Base-by-base conservation (phyloP, 73 alveolate species). In the Durusdinium trenchii region DNA sequence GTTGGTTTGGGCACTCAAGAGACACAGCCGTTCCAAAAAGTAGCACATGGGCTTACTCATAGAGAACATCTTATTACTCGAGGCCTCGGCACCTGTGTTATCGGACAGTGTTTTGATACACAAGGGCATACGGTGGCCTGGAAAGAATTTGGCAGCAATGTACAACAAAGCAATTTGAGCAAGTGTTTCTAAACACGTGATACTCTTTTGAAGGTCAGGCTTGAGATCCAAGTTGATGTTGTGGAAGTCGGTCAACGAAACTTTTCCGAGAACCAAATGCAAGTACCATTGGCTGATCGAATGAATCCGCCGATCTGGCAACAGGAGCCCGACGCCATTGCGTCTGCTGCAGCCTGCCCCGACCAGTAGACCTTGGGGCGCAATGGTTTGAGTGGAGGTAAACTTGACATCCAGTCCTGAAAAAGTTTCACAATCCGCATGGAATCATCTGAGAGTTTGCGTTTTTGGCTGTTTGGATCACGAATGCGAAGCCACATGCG, bases 291-390 rank as follows among this genome's bases (percentile, higher is more conserved):
- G 48, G 69, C 3, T 6, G 30, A 28, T 1, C 50, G 4, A 35
- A 83, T 38, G 46, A 35, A 83, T 6, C 94, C 94, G 0, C 94
- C 94, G 36, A 83, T 83, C 9, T 23, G 18, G 40, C 76, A 48
- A 2, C 47, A 14, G n/a, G 23, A 0, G 30, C 94, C 94, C 1
- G 43, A 1, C 0, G 94, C 94, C 26, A 47, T 16, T 1, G 90
- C 90, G 46, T 83, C 94, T n/a, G 94, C 94, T 5, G 73, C 48
- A 7, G 75, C 94, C 6, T 50, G 52, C 2, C 61, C 61, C 5
- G 28, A 5, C 69, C 61, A 36, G 6, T 6, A 10, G 2, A 0
- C 38, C n/a, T 45, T 50, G 3, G 73, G 73, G 0, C 76, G n/a
- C 94, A 83, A 2, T 0, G 75, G 64, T 38, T 54, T 54, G 32